phyloP scores from a whole-genome alignment of 495 filamentous ascomycete genomes.

The Trichoderma reesei region DNA sequence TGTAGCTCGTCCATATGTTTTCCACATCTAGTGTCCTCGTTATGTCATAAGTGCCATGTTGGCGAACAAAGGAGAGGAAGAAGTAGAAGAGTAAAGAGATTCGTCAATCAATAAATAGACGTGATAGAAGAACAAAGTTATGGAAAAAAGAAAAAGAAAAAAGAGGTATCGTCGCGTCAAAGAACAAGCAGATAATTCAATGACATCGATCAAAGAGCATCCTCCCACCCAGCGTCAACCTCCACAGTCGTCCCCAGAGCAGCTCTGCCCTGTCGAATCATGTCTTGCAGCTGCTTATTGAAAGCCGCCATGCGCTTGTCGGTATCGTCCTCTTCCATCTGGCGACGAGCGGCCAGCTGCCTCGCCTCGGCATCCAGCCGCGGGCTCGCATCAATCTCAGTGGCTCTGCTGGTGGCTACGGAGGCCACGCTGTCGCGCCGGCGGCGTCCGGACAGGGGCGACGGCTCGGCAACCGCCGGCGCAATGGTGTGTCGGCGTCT shows the following conservation, averaged over 20 bases:
- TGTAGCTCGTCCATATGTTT: neutral
- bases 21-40: neutral
- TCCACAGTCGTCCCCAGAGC: slow-evolving; percentile 73
- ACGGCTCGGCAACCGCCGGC: slow-evolving; percentile 18
- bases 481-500: neutral
- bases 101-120: neutral
- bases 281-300: slow-evolving; percentile 64
- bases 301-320: slow-evolving; percentile 69
- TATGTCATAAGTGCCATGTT: neutral
- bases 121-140: too few relatives aligned
- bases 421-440: neutral
- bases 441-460: slow-evolving; percentile 22
- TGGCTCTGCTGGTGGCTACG: slow-evolving; percentile 13
- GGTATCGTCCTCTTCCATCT: slow-evolving; percentile 63
- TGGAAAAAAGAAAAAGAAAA: neutral
- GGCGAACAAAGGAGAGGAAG: slow-evolving; percentile 2
- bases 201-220: slow-evolving; percentile 19
- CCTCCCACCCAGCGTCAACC: slow-evolving; percentile 45
- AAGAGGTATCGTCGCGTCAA: neutral
- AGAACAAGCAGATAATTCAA: neutral
- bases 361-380: slow-evolving; percentile 52
- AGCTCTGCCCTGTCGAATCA: slow-evolving; percentile 84
- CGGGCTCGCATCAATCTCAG: slow-evolving; percentile 29
- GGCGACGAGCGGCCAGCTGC: slow-evolving; percentile 52
- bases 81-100: neutral